Base-by-base conservation (phyloP, 257 asterid genomes). In the Leptodermis oblonga region DNA sequence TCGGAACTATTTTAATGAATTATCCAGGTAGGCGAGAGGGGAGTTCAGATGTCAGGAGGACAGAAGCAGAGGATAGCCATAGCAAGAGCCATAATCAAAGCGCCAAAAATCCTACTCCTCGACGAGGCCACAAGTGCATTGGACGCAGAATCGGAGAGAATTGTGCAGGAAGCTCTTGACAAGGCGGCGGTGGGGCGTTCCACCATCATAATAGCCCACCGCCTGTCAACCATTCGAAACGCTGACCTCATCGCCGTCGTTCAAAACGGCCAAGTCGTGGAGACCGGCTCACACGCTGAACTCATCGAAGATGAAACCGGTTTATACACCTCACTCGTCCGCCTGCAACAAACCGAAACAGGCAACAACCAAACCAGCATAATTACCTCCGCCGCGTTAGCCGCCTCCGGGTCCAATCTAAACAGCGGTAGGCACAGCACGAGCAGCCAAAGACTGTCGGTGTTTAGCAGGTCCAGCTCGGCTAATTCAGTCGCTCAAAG, bases 81-180 rank as follows among this genome's bases (percentile, higher is more conserved):
- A 63, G 98, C 98, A 4, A 85, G 98, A 81, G 98, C 98, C 67
- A 68, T 86, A 52, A 86, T 92, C 36, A 91, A 84, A 59, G 78
- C 91, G 6, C 98, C 98, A 4, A 86, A 84, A 79, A 84, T 92
- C 36, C 97, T 92, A 71, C 90, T 92, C 18, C 87, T 92, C 0
- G 98, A 92, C 46, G 98, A 92, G 79, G 97, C 98, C 74, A 93
- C 98, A 0, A 93, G 98, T 68, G 98, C 98, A 30, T 81, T 93
- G 0, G 99, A 93, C 80, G 85, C 95, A 0, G 91, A 93, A 79
- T 90, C 99, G 1, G 99, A 93, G 48, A 75, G 92, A 7, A 82
- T 80, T 3, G 96, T 93, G 59, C 96, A 90, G 60, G 95, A 87
- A 65, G 96, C 97, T 33, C 86, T 93, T 3, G 97, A 93, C 86